These are phyloP conservation scores for Penicillium dipodomyicola DNA, from an alignment of 495 filamentous ascomycete genomes.

Conservation along the genomic window DNA sequence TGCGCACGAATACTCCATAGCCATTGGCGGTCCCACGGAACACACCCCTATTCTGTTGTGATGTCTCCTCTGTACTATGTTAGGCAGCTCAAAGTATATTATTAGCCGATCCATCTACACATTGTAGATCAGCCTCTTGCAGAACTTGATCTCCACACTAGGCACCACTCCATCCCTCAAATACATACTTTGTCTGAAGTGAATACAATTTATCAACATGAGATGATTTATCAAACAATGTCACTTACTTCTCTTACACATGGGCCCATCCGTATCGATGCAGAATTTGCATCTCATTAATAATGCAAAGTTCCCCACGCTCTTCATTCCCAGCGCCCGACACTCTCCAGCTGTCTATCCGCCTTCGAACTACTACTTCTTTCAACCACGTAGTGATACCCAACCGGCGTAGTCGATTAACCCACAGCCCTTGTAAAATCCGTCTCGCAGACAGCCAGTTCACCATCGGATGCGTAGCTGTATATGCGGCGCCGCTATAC, in stretches of 20 bases:
- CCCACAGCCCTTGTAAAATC: slow-evolving; percentile 52
- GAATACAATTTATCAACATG: neutral
- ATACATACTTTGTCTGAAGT: neutral
- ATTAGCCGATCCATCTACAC: neutral
- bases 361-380: slow-evolving; percentile 34
- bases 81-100: too few relatives aligned
- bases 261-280: slow-evolving; percentile 74
- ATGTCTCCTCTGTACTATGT: too few relatives aligned
- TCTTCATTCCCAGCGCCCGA: slow-evolving; percentile 44
- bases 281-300: slow-evolving; percentile 85
- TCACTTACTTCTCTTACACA: slow-evolving; percentile 41
- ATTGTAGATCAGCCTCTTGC: neutral
- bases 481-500: slow-evolving; percentile 60
- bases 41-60: neutral
- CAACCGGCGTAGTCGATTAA: slow-evolving; percentile 57
- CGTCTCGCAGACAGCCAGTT: slow-evolving; percentile 40
- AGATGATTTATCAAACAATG: neutral
- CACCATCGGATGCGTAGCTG: slow-evolving; percentile 42
- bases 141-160: neutral
- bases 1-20: neutral
- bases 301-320: slow-evolving; percentile 62
- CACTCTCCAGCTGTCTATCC: slow-evolving; percentile 41
- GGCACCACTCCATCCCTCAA: neutral
- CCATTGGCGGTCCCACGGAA: neutral
- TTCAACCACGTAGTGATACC: slow-evolving; percentile 38